phyloP scores from a whole-genome alignment of 1,284 basidiomycete species.

The Malassezia sympodialis region DNA sequence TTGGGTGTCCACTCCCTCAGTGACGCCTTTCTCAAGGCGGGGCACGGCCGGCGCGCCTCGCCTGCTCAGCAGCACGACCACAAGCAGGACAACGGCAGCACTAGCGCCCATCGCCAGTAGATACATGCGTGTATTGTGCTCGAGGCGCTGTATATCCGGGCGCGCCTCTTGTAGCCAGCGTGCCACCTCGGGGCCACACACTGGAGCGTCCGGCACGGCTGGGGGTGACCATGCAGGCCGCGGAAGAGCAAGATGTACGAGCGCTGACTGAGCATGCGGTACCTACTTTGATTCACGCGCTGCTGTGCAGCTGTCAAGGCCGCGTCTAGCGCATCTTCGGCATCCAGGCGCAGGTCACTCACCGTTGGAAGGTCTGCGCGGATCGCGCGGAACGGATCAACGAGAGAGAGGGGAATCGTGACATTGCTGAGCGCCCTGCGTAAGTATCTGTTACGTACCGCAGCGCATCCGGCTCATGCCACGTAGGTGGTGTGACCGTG shows the following conservation, averaged over 20 bases:
- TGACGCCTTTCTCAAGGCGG: no score
- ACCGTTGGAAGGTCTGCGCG: slow-evolving; percentile 6
- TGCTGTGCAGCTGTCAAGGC: not conserved
- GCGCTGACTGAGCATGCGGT: not conserved
- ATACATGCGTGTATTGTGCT: not conserved
- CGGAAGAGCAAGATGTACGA: not conserved
- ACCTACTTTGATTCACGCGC: slow-evolving; percentile 2
- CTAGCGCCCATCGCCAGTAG: not conserved
- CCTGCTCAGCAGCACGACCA: not conserved
- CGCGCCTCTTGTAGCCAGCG: not conserved
- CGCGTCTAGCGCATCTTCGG: not conserved
- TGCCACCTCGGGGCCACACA: not conserved
- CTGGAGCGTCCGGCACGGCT: not conserved
- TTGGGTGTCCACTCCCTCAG: not conserved
- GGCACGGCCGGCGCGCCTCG: no score
- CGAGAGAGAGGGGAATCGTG: slow-evolving; percentile 6
- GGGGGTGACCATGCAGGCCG: not conserved
- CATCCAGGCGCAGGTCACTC: slow-evolving; percentile 2
- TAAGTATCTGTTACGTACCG: not conserved
- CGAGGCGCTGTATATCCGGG: not conserved
- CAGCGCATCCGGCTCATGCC: slow-evolving; percentile 7
- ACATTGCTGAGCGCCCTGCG: slow-evolving; percentile 8
- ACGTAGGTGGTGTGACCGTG: not conserved
- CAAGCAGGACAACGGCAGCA: not conserved
- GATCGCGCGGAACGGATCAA: slow-evolving; percentile 7